Evolutionary conservation across 371 early-diverging fungal species (phyloP).

Genomic region (Syncephalastrum monosporum): DNA sequence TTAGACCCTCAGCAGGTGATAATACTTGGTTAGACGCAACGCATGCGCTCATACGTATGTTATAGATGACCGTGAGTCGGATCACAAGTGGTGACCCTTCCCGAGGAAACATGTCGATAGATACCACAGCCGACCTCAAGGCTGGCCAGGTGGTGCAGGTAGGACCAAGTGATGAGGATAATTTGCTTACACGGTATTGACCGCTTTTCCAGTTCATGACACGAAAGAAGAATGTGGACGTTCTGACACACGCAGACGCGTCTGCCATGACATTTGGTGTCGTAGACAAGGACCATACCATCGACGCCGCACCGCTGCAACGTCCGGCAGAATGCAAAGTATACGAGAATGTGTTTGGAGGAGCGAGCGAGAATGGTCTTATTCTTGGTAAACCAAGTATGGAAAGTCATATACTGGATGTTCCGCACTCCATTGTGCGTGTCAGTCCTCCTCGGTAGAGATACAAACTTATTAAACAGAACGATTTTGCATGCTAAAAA

Average conservation of each 20-base stretch:
- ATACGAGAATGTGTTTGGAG: constrained; percentile 42
- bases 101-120: constrained; percentile 73
- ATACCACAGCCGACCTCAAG: constrained; percentile 62
- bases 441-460: too few relatives aligned
- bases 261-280: constrained; percentile 26
- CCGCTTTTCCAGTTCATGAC: constrained; percentile 12
- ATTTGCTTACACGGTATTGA: constrained; percentile 1
- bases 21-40: neutral
- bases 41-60: neutral
- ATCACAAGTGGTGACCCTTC: constrained; percentile 78
- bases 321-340: constrained; percentile 9
- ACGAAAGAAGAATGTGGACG: constrained; percentile 1
- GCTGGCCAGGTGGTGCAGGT: constrained; percentile 64
- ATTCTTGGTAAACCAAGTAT: constrained; percentile 41
- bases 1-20: constrained; percentile 13
- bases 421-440: constrained; percentile 28
- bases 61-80: constrained; percentile 51
- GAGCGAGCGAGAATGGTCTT: constrained; percentile 57
- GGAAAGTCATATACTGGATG: constrained; percentile 38
- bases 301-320: constrained; percentile 29
- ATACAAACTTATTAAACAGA: too few relatives aligned
- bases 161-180: constrained; percentile 10
- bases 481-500: constrained; percentile 24
- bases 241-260: constrained; percentile 9
- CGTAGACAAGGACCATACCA: constrained; percentile 33